Evolutionary conservation across 257 asterid species (phyloP).

Genomic region (Primulina eburnea): DNA sequence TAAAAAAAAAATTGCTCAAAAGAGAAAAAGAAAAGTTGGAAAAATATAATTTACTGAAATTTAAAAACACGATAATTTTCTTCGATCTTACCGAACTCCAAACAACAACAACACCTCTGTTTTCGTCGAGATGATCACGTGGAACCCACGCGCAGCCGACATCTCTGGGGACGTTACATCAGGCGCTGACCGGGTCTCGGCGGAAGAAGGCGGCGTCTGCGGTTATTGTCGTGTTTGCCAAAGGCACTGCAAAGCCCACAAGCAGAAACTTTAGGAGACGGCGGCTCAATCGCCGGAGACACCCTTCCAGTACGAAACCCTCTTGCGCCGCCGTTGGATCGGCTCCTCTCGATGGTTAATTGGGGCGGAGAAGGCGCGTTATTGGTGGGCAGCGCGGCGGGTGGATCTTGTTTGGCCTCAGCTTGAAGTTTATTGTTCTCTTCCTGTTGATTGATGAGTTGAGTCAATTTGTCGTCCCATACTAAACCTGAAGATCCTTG

Average conservation of each 20-base stretch:
- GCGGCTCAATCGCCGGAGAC: constrained; percentile 49
- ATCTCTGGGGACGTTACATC: constrained; percentile 20
- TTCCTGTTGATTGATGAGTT: constrained; percentile 9
- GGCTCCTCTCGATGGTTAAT: constrained; percentile 41
- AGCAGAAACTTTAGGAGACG: constrained; percentile 51
- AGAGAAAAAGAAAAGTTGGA: background rate
- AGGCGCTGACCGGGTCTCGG: constrained; percentile 38
- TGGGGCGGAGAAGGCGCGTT: constrained; percentile 5
- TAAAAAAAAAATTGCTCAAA: too few relatives aligned
- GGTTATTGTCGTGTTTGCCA: constrained; percentile 34
- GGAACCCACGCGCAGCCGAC: constrained; percentile 15
- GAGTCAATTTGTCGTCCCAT: constrained; percentile 19
- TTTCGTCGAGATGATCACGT: constrained; percentile 11
- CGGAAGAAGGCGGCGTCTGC: constrained; percentile 19
- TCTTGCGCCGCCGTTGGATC: constrained; percentile 38
- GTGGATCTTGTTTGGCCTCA: too few relatives aligned
- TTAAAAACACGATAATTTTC: background rate
- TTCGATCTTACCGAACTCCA: background rate
- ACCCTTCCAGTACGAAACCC: constrained; percentile 46
- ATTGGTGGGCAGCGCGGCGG: too few relatives aligned
- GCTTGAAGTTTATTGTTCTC: background rate
- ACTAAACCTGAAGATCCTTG: constrained; percentile 23
- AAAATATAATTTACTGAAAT: background rate
- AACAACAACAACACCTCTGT: constrained; percentile 33
- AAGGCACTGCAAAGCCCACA: constrained; percentile 53